A percentile compares a stretch with the other conserved stretches of the same genome.
These are phyloP conservation scores for Suillus luteus DNA, from an alignment of 768 basidiomycete species.

Conservation along the genomic window DNA sequence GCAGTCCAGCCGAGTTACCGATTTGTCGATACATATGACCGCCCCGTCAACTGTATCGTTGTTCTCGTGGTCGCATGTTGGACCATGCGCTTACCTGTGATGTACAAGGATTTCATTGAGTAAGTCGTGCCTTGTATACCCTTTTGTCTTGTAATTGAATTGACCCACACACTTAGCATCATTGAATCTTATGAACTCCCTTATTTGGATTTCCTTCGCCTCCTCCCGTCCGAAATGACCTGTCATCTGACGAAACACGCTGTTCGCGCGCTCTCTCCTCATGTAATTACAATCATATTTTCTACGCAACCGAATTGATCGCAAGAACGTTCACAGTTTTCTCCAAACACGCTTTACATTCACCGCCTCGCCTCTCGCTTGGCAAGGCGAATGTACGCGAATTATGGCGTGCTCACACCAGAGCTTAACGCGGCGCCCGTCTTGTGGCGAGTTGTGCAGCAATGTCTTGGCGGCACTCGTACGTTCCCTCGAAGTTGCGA, in stretches of 20 bases:
- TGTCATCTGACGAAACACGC: conserved; percentile 74
- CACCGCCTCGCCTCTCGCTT: conserved; percentile 66
- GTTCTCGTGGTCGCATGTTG: conserved; percentile 77
- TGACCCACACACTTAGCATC: conserved; percentile 45
- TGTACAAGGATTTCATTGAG: conserved; percentile 77
- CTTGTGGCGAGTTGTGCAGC: conserved; percentile 70
- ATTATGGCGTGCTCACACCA: conserved; percentile 65
- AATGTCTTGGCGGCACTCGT: conserved; percentile 75
- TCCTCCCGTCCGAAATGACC: conserved; percentile 62
- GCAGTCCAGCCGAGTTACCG: conserved; percentile 13
- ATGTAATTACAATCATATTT: conserved; percentile 42
- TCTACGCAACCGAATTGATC: conserved; percentile 17
- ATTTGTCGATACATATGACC: conserved; percentile 36
- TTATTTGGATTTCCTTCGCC: conserved; percentile 70
- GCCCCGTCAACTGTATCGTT: conserved; percentile 56
- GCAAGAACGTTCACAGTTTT: conserved; percentile 46
- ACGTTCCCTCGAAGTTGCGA: conserved; percentile 35
- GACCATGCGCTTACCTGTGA: conserved; percentile 74
- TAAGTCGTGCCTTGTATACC: conserved; percentile 35
- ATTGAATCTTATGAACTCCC: conserved; percentile 79
- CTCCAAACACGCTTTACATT: conserved; percentile 58
- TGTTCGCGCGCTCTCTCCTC: conserved; percentile 66
- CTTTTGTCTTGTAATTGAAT: conserved; percentile 2
- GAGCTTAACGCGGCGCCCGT: conserved; percentile 76
- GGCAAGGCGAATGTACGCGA: conserved; percentile 52